Evolutionary conservation across 257 asterid species (phyloP), one percentile per base, ranked within the genome.

Genomic region (Fraxinus anomala): DNA sequence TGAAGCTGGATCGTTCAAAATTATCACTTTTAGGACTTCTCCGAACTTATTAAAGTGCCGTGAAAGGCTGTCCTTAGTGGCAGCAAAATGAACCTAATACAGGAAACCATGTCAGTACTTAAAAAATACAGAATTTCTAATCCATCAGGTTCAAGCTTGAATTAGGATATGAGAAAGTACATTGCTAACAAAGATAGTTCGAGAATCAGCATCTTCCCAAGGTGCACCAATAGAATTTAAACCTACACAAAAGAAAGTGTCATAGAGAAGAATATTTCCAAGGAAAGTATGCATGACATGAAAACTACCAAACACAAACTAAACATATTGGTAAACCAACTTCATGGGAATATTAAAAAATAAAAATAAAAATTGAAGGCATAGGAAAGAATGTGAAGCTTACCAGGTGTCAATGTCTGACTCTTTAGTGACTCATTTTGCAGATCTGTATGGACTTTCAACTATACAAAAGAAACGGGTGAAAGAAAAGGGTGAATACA

Each of bases 31-130:
- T 31, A 87, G 84, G 75, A 93, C 97, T 85, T 90, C 97, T 40
- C 99, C 98, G 72, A 88, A 93, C 86, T 91, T 93, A 86, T 89
- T 93, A 85, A 96, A 96, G 79, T 96, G 97, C 66, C 91, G 86
- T 10, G 96, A 92, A 70, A 96, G 92, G 86, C 95, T 85, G 82
- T 92, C 99, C 86, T 96, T 96, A 73, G 97, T 89, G 76, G 99
- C 98, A 87, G 96, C 99, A 91, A 96, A 96, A 91, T 96, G 98
- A 86, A 96, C 97, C 99, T 96, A 82, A 79, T n/a, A 81, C 68
- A 74, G 61, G 79, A 40, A 84, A 68, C 33, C 39, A 37, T 54
- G 79, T 73, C 78, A 80, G 80, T 19, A 51, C 80, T 23, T 9
- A 21, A 78, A 42, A 75, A 73, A 72, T 34, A 42, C 42, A 26